These are phyloP conservation scores for Schrenkiella parvula DNA, from an alignment of 345 rosid genomes.

Conservation along the genomic window DNA sequence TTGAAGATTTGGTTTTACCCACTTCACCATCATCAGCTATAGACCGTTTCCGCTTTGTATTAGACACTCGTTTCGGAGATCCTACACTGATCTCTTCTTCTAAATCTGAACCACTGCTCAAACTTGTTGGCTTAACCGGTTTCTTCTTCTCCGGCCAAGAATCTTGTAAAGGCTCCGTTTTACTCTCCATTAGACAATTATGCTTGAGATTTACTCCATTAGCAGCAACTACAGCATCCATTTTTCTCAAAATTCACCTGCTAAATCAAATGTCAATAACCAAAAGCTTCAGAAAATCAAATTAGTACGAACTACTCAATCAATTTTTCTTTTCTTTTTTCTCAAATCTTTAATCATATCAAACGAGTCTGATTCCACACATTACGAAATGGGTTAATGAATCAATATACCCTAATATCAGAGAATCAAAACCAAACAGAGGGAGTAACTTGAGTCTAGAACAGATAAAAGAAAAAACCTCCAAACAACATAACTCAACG, in stretches of 20 bases:
- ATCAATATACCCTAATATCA: background rate
- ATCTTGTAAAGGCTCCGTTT: background rate
- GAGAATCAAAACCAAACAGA: background rate
- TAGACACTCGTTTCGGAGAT: background rate
- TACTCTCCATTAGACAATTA: background rate
- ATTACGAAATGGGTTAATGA: background rate
- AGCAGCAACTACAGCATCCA: constrained; percentile 7
- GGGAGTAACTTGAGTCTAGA: background rate
- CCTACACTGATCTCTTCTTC: constrained; percentile 10
- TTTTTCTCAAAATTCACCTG: constrained; percentile 6
- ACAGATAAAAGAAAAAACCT: background rate
- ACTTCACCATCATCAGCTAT: constrained; percentile 17
- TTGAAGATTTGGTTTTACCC: background rate
- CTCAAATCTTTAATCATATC: background rate
- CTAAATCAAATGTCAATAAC: background rate
- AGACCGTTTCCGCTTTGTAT: constrained; percentile 25
- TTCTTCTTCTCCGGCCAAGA: constrained; percentile 17
- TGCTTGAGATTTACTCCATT: constrained; percentile 3
- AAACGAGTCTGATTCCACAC: background rate
- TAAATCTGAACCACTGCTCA: constrained; percentile 16
- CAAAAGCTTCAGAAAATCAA: background rate
- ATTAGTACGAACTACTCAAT: background rate
- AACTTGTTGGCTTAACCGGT: constrained; percentile 12
- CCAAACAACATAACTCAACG: background rate
- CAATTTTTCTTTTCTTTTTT: background rate